phyloP scores from a whole-genome alignment of 192 early-diverging fungal genomes.

The Lobosporangium transversale region DNA sequence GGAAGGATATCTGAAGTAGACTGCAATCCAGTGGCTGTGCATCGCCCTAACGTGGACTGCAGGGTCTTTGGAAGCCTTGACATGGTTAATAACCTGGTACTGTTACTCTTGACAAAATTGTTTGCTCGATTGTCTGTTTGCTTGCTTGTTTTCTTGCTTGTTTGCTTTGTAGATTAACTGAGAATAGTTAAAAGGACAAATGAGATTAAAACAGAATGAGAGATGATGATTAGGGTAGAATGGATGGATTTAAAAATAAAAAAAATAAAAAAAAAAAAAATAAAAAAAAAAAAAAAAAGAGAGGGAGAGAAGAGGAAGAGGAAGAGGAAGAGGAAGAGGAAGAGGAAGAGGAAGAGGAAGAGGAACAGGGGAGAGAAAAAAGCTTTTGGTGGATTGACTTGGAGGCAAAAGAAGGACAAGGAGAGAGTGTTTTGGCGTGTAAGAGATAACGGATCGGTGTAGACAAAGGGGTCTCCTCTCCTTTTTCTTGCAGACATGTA shows the following conservation, averaged over 20 bases:
- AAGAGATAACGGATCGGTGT: too few species aligned
- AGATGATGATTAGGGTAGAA: neutral
- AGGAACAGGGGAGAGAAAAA: neutral
- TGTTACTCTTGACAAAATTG: neutral
- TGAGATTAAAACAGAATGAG: neutral
- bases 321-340: too few species aligned
- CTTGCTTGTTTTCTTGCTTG: neutral
- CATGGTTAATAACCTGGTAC: constrained; percentile 11
- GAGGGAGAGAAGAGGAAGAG: neutral
- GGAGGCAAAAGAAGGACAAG: too few species aligned
- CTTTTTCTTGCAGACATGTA: too few species aligned
- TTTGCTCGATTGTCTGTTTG: neutral
- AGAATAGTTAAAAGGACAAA: neutral
- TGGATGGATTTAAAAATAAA: neutral
- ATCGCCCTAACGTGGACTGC: constrained; percentile 8
- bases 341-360: too few species aligned
- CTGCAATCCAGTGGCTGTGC: neutral
- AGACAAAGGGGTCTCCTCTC: too few species aligned
- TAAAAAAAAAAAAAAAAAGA: neutral
- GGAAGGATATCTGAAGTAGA: neutral
- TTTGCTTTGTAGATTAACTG: neutral
- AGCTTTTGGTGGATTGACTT: too few species aligned
- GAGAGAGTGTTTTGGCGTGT: too few species aligned
- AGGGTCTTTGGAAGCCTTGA: constrained; percentile 18
- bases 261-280: neutral